Evolutionary conservation across 108 stramenopile species (phyloP).

Genomic region (Nannochloropsis salina): DNA sequence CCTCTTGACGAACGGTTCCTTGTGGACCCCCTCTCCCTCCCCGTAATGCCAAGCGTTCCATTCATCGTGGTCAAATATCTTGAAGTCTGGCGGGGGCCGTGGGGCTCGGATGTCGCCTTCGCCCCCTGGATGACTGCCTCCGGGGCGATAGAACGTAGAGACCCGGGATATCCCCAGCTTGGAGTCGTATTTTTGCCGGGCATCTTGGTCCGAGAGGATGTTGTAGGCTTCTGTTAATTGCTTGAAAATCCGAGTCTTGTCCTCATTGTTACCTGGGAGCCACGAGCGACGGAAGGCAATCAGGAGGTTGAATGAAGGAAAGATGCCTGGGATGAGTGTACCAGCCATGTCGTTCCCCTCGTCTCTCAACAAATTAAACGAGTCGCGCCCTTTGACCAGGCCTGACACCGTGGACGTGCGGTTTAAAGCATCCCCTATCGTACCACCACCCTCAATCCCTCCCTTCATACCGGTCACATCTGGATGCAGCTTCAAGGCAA

Average conservation of each 20-base stretch:
- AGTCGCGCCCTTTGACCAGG: no score
- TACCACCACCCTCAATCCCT: not conserved
- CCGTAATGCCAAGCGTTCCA: conserved; percentile 15
- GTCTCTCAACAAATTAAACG: no score
- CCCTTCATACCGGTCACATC: not conserved
- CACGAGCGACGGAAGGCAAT: not conserved
- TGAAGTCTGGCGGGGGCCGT: not conserved
- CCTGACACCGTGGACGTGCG: no score
- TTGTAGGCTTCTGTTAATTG: not conserved
- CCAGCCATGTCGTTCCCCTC: no score
- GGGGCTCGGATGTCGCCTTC: not conserved
- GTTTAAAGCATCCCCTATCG: not conserved
- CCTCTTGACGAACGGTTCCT: conserved; percentile 19
- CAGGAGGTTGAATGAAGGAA: not conserved
- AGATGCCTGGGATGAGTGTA: not conserved
- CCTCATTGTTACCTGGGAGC: not conserved
- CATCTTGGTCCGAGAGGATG: not conserved
- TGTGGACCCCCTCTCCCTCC: not conserved
- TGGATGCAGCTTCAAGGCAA: not conserved
- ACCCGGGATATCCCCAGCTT: not conserved
- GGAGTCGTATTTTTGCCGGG: conserved; percentile 7
- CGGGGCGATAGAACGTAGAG: not conserved
- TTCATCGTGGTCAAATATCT: conserved; percentile 5
- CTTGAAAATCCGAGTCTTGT: not conserved
- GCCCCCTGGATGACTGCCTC: not conserved